phyloP scores from a whole-genome alignment of 2,329 filamentous ascomycete genomes.

The Paecilomyces sp. region DNA sequence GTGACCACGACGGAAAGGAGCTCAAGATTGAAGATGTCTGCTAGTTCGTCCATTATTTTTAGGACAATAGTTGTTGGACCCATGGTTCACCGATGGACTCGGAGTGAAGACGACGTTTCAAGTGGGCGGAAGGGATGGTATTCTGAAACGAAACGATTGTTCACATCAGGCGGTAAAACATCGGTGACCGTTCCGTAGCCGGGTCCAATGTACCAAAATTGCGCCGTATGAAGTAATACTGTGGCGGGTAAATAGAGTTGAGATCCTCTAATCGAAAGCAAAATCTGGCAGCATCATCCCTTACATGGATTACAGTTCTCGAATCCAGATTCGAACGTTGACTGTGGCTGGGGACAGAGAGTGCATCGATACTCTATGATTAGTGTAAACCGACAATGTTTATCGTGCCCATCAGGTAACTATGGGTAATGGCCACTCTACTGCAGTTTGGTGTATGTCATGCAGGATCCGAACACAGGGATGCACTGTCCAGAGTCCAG shows the following conservation, averaged over 20 bases:
- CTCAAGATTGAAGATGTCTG: slow-evolving; percentile 67
- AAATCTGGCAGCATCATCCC: background rate
- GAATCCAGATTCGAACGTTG: background rate
- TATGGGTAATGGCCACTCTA: background rate
- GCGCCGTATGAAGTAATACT: background rate
- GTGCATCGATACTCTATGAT: background rate
- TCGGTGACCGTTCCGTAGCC: background rate
- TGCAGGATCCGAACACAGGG: background rate
- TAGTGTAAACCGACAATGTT: background rate
- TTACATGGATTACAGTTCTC: background rate
- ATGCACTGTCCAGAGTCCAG: background rate
- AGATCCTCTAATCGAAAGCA: background rate
- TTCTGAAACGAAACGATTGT: background rate
- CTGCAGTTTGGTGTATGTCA: background rate
- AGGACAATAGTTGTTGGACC: background rate
- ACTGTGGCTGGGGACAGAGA: background rate
- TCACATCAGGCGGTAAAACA: background rate
- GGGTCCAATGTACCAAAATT: background rate
- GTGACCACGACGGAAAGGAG: slow-evolving; percentile 55
- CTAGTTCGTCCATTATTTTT: slow-evolving; percentile 27
- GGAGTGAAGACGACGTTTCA: background rate
- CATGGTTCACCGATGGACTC: background rate
- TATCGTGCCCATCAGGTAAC: background rate
- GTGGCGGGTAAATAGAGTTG: background rate
- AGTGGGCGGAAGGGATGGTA: background rate